A percentile compares a stretch with the other conserved stretches of the same genome.
These are phyloP conservation scores for Solanum microdontum DNA, from an alignment of 257 asterid genomes.

Conservation along the genomic window DNA sequence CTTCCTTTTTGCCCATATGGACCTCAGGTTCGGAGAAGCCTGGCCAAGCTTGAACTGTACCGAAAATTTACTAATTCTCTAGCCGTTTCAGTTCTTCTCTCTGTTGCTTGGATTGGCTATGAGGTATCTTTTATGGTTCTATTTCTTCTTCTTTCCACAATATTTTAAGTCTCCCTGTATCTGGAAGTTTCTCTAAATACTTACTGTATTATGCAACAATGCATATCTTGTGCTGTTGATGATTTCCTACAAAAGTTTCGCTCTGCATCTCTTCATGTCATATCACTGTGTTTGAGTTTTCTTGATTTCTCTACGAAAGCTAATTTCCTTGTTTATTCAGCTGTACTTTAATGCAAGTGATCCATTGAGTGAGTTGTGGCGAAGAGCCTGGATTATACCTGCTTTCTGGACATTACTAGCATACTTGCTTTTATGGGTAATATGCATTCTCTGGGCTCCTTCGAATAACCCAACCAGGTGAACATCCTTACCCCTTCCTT, in stretches of 20 bases:
- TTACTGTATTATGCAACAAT: background rate
- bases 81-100: conserved; percentile 72
- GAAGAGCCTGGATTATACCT: conserved; percentile 91
- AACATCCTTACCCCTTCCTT: background rate
- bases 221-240: background rate
- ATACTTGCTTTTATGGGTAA: conserved; percentile 56
- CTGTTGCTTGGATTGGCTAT: conserved; percentile 97
- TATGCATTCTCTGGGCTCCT: conserved; percentile 86
- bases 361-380: conserved; percentile 82
- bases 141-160: background rate
- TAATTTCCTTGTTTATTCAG: conserved; percentile 32
- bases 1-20: background rate
- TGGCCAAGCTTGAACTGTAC: conserved; percentile 85
- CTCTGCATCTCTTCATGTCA: background rate
- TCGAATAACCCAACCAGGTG: conserved; percentile 93
- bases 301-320: background rate
- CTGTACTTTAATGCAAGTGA: conserved; percentile 92
- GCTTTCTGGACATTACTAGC: conserved; percentile 92
- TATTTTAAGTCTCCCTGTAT: background rate
- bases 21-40: conserved; percentile 67
- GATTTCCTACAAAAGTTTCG: background rate
- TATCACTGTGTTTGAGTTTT: background rate
- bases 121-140: conserved; percentile 39
- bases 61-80: conserved; percentile 81
- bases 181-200: background rate